Evolutionary conservation across 495 filamentous ascomycete species (phyloP).

Genomic region (Penicillium herquei): DNA sequence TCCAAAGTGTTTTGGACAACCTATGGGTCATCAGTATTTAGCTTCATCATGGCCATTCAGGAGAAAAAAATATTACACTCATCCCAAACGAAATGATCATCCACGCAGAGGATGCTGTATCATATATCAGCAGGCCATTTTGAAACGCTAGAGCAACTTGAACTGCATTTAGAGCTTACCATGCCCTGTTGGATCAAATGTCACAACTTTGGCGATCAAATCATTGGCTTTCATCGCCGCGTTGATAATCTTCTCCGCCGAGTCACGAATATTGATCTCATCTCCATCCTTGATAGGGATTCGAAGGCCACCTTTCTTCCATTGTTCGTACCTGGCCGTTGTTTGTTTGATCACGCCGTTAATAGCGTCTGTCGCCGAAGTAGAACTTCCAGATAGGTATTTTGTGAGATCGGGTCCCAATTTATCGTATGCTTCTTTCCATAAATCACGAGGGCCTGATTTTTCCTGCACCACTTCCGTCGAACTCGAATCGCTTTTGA

Average conservation of each 20-base stretch:
- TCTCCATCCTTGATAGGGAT: not conserved
- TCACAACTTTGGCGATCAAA: not conserved
- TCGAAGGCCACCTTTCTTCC: constrained; percentile 6
- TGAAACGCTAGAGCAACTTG: no score
- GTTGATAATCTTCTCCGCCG: constrained; percentile 7
- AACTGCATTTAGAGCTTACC: no score
- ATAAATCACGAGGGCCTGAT: not conserved
- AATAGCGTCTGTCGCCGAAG: constrained; percentile 3
- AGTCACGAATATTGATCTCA: constrained; percentile 10
- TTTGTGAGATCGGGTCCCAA: not conserved
- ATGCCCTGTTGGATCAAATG: constrained; percentile 14
- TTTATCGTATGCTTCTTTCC: not conserved
- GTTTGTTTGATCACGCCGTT: constrained; percentile 8
- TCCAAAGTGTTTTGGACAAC: constrained; percentile 4
- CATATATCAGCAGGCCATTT: no score
- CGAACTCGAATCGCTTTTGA: not conserved
- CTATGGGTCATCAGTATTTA: no score
- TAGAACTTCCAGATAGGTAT: not conserved
- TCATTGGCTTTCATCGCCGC: constrained; percentile 3
- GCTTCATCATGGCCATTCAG: no score
- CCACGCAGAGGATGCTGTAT: constrained; percentile 11
- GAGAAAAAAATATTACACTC: not conserved
- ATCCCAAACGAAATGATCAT: constrained; percentile 11
- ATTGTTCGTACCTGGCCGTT: constrained; percentile 3
- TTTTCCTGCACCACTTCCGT: not conserved